Base-by-base conservation (phyloP, 805 yeast species). In the Kodamaea laetipori region DNA sequence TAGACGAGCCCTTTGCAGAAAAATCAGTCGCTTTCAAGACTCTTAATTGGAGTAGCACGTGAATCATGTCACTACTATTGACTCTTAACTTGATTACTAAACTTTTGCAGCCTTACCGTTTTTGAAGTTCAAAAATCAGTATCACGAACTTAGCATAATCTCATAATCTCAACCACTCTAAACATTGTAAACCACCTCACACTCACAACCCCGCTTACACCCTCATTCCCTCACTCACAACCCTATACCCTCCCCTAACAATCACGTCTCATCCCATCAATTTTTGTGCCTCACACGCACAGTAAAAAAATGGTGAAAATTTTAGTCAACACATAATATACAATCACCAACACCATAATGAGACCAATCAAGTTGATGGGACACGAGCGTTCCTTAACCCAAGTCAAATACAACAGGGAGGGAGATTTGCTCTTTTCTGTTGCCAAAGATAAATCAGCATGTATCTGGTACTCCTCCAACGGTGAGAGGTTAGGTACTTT, bases 401-500 rank as follows among this genome's bases (percentile, higher is more conserved):
- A 94, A 76, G 90, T 94, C 56, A 92, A 87, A 64, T 94, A 83
- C 74, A 94, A 94, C 78, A 77, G 81, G 50, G 98, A 95, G 60
- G 99, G 99, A 36, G 99, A 94, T 66, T 69, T 94, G 54, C 77
- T 94, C 45, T 84, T 94, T 63, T 83, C 98, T 8, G 90, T 88
- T 31, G 89, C 97, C 51, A 90, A 94, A 67, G 99, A 94, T 77
- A 77, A 78, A 56, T 80, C 82, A 9, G 96, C 95, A 1, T 84
- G 90, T 37, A 84, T 92, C 49, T 95, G 98, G 97, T 94, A 79
- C 68, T 81, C 97, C 23, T 82, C 86, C 50, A 92, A 90, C 64
- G 99, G 99, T 57, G 99, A 94, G 71, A 81, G 98, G 66, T 69
- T 94, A 46, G 99, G 99, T 39, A 94, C 99, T 47, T 79, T 88